phyloP scores from a whole-genome alignment of 1,284 basidiomycete species.

The Cutaneotrichosporon cutaneum region DNA sequence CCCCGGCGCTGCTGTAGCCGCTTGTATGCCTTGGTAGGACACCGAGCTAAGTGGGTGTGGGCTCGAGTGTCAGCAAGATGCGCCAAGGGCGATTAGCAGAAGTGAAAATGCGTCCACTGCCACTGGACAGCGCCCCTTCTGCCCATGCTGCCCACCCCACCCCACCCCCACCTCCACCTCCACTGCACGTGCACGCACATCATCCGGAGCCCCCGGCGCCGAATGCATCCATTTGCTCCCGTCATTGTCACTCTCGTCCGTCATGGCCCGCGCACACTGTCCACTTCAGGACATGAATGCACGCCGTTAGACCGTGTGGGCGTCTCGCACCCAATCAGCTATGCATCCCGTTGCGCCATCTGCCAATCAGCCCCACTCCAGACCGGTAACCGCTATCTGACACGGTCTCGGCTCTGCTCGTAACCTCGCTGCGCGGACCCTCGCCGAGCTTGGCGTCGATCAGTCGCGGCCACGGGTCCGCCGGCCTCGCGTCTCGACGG shows the following conservation, averaged over 20 bases:
- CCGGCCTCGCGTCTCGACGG: neutral
- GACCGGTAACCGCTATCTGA: too few species aligned
- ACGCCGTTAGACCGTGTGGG: too few species aligned
- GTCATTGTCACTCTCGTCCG: slow-evolving; percentile 1
- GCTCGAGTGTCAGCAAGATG: too few species aligned
- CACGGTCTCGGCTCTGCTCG: too few species aligned
- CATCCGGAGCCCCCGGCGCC: neutral
- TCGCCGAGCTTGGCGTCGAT: neutral
- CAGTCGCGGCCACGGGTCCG: neutral
- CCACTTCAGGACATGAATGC: neutral
- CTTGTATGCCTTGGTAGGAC: neutral
- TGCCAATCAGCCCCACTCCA: too few species aligned
- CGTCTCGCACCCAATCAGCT: too few species aligned
- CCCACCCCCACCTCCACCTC: too few species aligned
- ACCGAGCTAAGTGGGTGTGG: neutral
- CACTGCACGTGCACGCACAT: too few species aligned
- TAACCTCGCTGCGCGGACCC: too few species aligned
- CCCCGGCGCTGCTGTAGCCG: neutral
- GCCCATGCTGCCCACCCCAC: neutral
- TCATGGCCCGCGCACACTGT: neutral
- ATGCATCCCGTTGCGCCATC: too few species aligned
- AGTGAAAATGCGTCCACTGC: neutral
- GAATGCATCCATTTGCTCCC: neutral
- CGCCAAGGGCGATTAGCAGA: neutral
- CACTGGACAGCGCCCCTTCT: neutral